phyloP scores from a whole-genome alignment of 1,139 yeast species.

The Schwanniomyces etchellsii region DNA sequence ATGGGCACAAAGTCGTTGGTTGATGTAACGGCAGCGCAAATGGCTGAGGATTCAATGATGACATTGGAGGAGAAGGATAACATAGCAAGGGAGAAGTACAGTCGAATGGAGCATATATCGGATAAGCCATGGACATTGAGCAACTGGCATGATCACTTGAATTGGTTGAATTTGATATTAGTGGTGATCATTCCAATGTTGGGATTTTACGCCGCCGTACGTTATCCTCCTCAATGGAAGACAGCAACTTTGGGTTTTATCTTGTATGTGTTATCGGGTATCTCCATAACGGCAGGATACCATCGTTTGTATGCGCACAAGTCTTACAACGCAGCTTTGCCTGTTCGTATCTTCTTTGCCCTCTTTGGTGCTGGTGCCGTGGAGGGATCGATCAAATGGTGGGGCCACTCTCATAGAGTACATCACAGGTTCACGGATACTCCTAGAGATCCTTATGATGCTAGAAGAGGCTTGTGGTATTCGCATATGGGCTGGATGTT shows the following conservation, averaged over 20 bases:
- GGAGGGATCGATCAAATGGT: constrained; percentile 98
- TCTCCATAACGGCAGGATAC: constrained; percentile 87
- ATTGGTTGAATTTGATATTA: constrained; percentile 87
- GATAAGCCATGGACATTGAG: constrained; percentile 85
- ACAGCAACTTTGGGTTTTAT: constrained; percentile 57
- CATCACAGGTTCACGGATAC: constrained; percentile 98
- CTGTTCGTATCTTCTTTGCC: constrained; percentile 69
- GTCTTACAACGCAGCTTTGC: constrained; percentile 70
- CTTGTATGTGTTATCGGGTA: constrained; percentile 68
- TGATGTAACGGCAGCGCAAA: constrained; percentile 58
- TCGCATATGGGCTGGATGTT: constrained; percentile 99
- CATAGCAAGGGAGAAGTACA: constrained; percentile 30
- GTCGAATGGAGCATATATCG: constrained; percentile 63
- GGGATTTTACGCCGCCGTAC: constrained; percentile 52
- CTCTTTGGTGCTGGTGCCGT: constrained; percentile 92
- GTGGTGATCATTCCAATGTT: constrained; percentile 65
- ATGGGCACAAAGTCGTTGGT: constrained; percentile 79
- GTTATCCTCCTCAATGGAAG: constrained; percentile 49
- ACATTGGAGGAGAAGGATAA: constrained; percentile 43
- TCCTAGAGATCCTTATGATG: constrained; percentile 94
- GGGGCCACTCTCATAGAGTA: constrained; percentile 96
- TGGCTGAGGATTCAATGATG: constrained; percentile 48
- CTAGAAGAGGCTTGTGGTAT: constrained; percentile 92
- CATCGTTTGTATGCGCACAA: constrained; percentile 79
- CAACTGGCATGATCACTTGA: constrained; percentile 85